phyloP scores from a whole-genome alignment of 129 eudicot species.

The Deinandra increscens region DNA sequence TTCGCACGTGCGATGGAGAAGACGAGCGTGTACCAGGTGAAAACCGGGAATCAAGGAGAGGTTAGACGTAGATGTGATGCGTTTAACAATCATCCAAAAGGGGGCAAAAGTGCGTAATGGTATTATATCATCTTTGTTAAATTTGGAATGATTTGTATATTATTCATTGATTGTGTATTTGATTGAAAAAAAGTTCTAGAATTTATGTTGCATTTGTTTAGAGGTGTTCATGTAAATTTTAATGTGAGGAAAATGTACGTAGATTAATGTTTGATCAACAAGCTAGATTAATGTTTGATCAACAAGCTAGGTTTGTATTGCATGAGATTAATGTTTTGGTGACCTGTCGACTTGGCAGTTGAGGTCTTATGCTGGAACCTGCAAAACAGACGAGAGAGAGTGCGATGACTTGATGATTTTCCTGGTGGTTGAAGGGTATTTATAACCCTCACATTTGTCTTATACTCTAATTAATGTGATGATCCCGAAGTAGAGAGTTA shows the following conservation, averaged over 20 bases:
- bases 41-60: conserved; percentile 60
- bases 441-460: too few species aligned
- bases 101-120: conserved; percentile 1
- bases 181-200: background rate
- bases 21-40: conserved; percentile 44
- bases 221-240: conserved; percentile 6
- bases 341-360: too few species aligned
- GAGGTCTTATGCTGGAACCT: too few species aligned
- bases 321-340: too few species aligned
- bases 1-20: conserved; percentile 72
- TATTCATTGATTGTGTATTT: background rate
- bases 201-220: conserved; percentile 7
- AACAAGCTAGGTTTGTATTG: background rate
- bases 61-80: conserved; percentile 61
- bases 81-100: conserved; percentile 37
- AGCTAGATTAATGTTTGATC: background rate
- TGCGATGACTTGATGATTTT: too few species aligned
- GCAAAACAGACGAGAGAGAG: too few species aligned
- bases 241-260: background rate
- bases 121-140: background rate
- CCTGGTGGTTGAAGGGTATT: too few species aligned
- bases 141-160: background rate
- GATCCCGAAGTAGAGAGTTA: too few species aligned
- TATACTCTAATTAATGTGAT: too few species aligned
- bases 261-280: background rate